Base-by-base conservation (phyloP, 2,329 filamentous ascomycete species). In the Ascochyta clinopodiicola region DNA sequence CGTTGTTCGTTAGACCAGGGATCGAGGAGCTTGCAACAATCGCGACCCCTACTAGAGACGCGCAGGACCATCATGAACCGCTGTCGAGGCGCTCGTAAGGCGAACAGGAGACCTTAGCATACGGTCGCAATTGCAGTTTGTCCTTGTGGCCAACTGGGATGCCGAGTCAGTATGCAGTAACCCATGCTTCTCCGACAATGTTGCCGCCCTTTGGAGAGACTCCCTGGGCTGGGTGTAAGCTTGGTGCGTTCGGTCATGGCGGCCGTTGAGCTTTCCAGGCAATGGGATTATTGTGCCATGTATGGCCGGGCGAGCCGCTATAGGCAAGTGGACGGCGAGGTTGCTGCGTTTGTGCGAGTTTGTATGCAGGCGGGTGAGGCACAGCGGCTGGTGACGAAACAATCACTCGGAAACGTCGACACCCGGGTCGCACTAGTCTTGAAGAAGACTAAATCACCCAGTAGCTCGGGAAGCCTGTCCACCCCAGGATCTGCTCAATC, bases 261-360 rank as follows among this genome's bases (percentile, higher is more conserved):
- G 59, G 51, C 66, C 64, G 65, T 67, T 71, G 59, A 51, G 51
- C 45, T 25, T 37, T 52, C 59, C 54, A 57, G 55, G 58, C 61
- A 43, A 60, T 51, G 54, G 50, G 49, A 53, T 13, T 6, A 31
- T 13, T 31, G 29, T 50, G 46, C 52, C 40, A 13, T 42, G 43
- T 34, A 44, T 38, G 43, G 42, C n/a, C 13, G 51, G 38, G 56
- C 49, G 48, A 60, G 49, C 57, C 37, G 55, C 25, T 54, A 17
- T 37, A 39, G 56, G 53, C 21, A 57, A 52, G 57, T 59, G 61
- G 55, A 66, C 64, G 66, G 64, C 62, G 63, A 66, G 52, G 61
- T 64, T 54, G 60, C 64, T 63, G 56, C 35, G 62, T 63, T 61
- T 51, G 59, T 65, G 56, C 54, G 44, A 56, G 52, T 34, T n/a